Evolutionary conservation across 2,329 filamentous ascomycete species (phyloP), one percentile per base, ranked within the genome.

Genomic region (Colletotrichum salicis): DNA sequence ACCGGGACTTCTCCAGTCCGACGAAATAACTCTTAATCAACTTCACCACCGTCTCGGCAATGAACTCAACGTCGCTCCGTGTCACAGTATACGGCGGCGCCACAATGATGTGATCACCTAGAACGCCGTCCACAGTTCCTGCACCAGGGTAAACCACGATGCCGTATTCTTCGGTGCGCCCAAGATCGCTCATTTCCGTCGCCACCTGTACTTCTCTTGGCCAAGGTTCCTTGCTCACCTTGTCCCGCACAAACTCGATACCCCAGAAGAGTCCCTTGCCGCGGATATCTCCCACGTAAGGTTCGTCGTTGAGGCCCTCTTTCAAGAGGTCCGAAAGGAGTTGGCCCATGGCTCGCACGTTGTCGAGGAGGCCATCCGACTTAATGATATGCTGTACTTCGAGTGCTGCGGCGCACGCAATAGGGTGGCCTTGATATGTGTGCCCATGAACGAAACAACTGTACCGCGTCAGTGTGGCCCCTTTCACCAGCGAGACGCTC

Each of bases 61-160:
- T 24, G 24, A 66, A 63, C 13, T 88, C 84, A 63, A 93, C 82
- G 24, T 92, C 89, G 8, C 83, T 83, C 55, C 81, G 80, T 1
- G 86, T 89, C 33, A 92, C 84, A 59, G 88, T 94, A 80, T 90
- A 94, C 1, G 92, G 86, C 5, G 93, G 93, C 1, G 92, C 88
- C 11, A 95, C 76, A 27, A 94, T 85, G 55, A 94, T 83, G 79
- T 94, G 91, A 77, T 95, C 93, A 10, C 92, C 92, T 1, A 78
- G 77, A 2, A 87, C 84, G 59, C 93, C 85, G 74, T 86, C 90
- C 0, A 84, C 87, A 0, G 89, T 90, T 1, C 92, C 92, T 1
- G 82, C 81, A 0, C 91, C 91, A 1, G 89, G 89, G 77, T 94
- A 94, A 3, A 94, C 77, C 8, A 81, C 79, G n/a, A 87, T 76